phyloP scores from a whole-genome alignment of 2,329 filamentous ascomycete genomes.

The Xylaria sp. region DNA sequence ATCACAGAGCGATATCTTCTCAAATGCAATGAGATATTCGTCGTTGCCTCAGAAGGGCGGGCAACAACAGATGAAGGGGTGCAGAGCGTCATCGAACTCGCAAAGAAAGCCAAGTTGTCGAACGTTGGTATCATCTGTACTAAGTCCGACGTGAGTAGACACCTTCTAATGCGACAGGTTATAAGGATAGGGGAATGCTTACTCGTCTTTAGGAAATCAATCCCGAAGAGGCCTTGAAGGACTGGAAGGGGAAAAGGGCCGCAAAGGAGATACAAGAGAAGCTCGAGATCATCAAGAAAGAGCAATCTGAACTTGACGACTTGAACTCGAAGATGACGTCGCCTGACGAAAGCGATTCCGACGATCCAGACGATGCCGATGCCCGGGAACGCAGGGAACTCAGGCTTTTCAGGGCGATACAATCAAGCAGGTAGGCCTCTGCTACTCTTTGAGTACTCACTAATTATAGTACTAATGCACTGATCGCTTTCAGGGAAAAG shows the following conservation, averaged over 20 bases:
- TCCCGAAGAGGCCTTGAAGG: conserved; percentile 19
- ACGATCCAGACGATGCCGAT: neutral
- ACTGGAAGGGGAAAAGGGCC: neutral
- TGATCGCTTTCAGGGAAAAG: neutral
- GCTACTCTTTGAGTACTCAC: no score
- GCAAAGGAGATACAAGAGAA: conserved; percentile 8
- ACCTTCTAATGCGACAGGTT: no score
- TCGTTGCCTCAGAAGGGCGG: conserved; percentile 49
- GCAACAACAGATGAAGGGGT: conserved; percentile 51
- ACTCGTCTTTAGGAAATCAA: conserved; percentile 39
- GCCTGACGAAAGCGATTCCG: neutral
- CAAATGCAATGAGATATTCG: conserved; percentile 54
- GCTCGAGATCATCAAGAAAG: neutral
- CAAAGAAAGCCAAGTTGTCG: conserved; percentile 43
- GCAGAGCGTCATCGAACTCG: conserved; percentile 48
- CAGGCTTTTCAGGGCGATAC: neutral
- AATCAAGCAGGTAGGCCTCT: conserved; percentile 12
- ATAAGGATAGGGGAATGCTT: neutral
- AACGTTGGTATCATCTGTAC: conserved; percentile 54
- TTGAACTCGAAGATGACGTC: neutral
- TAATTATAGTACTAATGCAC: neutral
- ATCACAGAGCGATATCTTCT: conserved; percentile 54
- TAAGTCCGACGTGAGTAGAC: conserved; percentile 45
- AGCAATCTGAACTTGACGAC: neutral
- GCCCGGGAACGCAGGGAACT: conserved; percentile 2